phyloP scores from a whole-genome alignment of 73 alveolate genomes.

The Blepharisma japonicum region DNA sequence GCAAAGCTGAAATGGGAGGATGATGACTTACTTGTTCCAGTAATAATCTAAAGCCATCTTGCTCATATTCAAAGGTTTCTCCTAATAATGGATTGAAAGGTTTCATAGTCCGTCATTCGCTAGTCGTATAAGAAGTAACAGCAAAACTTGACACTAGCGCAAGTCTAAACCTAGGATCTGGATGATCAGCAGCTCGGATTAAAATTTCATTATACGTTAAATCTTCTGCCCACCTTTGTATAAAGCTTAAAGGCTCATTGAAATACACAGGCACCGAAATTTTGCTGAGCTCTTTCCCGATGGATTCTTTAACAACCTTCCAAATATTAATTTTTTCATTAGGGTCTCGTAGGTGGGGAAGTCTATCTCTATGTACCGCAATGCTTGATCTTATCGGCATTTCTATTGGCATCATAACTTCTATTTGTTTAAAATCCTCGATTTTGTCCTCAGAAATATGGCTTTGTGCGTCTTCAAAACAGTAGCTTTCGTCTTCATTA shows the following conservation, averaged over 20 bases:
- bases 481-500: not conserved
- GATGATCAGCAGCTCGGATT: slow-evolving; percentile 38
- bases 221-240: slow-evolving; percentile 48
- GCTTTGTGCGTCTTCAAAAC: slow-evolving; percentile 20
- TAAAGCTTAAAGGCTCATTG: slow-evolving; percentile 59
- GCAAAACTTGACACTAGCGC: slow-evolving; percentile 55
- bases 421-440: not conserved
- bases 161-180: slow-evolving; percentile 45
- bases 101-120: slow-evolving; percentile 61
- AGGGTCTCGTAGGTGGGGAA: slow-evolving; percentile 48
- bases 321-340: slow-evolving; percentile 37
- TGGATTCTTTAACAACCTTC: slow-evolving; percentile 38
- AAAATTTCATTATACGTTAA: slow-evolving; percentile 50
- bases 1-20: slow-evolving; percentile 83
- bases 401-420: no score
- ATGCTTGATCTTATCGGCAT: not conserved
- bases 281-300: slow-evolving; percentile 50
- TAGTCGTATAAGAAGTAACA: slow-evolving; percentile 48
- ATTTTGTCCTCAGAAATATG: not conserved
- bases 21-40: slow-evolving; percentile 90
- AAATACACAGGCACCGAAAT: slow-evolving; percentile 56
- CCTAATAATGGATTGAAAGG: slow-evolving; percentile 91
- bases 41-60: slow-evolving; percentile 55
- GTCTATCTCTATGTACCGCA: slow-evolving; percentile 18
- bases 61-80: slow-evolving; percentile 87